Evolutionary conservation across 2,329 filamentous ascomycete genomes (phyloP), one percentile per base, ranked within the genome.

Genomic region (Trichothecium roseum): DNA sequence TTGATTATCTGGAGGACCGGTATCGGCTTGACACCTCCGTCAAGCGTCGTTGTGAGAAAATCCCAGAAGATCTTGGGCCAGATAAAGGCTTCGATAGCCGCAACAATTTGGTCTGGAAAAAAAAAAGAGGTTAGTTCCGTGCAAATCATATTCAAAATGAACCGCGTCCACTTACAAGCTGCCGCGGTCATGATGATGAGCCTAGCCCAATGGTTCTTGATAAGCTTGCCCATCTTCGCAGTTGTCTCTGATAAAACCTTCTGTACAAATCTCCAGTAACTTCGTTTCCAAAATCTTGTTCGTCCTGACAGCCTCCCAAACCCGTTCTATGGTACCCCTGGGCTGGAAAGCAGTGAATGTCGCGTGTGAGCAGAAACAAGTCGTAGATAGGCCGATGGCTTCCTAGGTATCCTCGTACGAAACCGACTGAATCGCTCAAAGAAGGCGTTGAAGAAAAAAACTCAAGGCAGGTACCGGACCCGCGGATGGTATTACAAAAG

Each of bases 61-160:
- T 98, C 91, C 82, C 84, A 98, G 64, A 98, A 94, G 54, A 98
- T 81, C 60, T 98, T 98, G 46, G 91, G 91, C 87, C 88, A 98
- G 74, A 98, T 89, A 72, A 91, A 94, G 52, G 76, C 80, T 63
- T 93, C 76, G 38, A 98, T 64, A 13, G 82, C 80, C 41, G 87
- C 87, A 40, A 69, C 78, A 43, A 95, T 61, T 74, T 98, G 91
- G 59, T 94, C 87, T 94, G 33, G 15, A 26, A n/a, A 27, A 17
- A 22, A 8, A 16, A 4, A n/a, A 27, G 12, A 10, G 35, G 49
- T 61, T 47, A 61, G 52, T 39, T 35, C 35, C 10, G 14, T 22
- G 16, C 18, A 15, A n/a, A n/a, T n/a, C n/a, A n/a, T n/a, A n/a
- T n/a, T n/a, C n/a, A n/a, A n/a, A n/a, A n/a, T n/a, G n/a, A n/a